phyloP scores from a whole-genome alignment of 2,329 filamentous ascomycete genomes.

The Blastomyces parvus region DNA sequence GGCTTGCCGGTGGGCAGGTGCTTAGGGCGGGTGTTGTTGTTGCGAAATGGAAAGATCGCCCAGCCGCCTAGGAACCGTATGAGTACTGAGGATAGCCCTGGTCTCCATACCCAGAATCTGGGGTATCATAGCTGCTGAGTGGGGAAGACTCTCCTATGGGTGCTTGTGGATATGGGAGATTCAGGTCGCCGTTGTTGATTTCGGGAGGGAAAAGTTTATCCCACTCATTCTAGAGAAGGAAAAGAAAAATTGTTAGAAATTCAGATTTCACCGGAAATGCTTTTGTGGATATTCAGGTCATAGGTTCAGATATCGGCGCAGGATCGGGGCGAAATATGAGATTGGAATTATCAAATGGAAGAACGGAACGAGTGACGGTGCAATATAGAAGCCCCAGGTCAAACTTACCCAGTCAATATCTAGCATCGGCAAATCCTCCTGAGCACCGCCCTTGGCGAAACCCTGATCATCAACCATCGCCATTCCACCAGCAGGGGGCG shows the following conservation, averaged over 20 bases:
- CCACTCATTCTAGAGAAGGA: slow-evolving; percentile 24
- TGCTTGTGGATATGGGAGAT: slow-evolving; percentile 33
- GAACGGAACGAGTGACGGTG: not conserved
- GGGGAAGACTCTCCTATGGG: not conserved
- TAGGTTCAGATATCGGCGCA: not conserved
- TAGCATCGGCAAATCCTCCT: slow-evolving; percentile 32
- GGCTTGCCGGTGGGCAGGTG: slow-evolving; percentile 12
- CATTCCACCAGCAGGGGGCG: slow-evolving; percentile 7
- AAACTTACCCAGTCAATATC: slow-evolving; percentile 58
- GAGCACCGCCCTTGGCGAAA: slow-evolving; percentile 12
- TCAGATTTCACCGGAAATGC: not conserved
- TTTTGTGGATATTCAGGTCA: not conserved
- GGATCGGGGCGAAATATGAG: not conserved
- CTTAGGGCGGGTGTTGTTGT: slow-evolving; percentile 16
- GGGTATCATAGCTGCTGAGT: not conserved
- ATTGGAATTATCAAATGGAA: not conserved
- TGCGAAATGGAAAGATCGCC: slow-evolving; percentile 10
- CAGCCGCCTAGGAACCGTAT: not conserved
- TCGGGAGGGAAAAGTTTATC: slow-evolving; percentile 30
- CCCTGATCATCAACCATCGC: slow-evolving; percentile 16
- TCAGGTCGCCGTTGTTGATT: slow-evolving; percentile 46
- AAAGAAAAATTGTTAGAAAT: not conserved
- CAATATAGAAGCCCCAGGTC: not conserved
- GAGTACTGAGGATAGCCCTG: slow-evolving; percentile 3
- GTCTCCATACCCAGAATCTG: not conserved